A percentile compares a stretch with the other conserved stretches of the same genome.
These are phyloP conservation scores for Stentor roeselii DNA, from an alignment of 73 alveolate species.

Conservation along the genomic window DNA sequence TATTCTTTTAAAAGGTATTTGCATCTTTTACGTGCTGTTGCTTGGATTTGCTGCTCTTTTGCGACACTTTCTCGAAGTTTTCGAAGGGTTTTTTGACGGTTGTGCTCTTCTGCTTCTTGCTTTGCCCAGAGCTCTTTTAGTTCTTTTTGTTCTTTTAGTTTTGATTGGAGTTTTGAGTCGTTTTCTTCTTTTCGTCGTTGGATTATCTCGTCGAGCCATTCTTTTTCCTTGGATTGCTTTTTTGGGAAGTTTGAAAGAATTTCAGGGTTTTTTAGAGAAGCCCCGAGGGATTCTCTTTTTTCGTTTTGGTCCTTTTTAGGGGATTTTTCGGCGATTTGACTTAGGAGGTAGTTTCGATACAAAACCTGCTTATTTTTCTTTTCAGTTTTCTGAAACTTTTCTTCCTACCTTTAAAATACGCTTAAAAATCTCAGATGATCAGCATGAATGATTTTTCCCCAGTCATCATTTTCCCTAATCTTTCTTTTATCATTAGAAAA, in stretches of 20 bases:
- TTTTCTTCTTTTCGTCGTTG: neutral
- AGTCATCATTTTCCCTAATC: neutral
- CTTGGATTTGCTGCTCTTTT: slow-evolving; percentile 1
- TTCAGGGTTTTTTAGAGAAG: too few relatives aligned
- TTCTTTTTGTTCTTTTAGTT: neutral
- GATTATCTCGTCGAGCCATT: neutral
- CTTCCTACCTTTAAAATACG: neutral
- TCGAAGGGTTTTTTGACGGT: neutral
- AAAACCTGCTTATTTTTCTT: neutral
- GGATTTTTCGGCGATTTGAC: neutral
- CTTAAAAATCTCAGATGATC: neutral
- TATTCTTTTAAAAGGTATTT: neutral
- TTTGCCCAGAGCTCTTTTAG: neutral
- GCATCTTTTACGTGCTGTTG: neutral
- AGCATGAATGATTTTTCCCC: neutral
- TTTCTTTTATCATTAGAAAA: neutral
- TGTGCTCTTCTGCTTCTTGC: neutral
- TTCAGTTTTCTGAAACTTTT: too few relatives aligned
- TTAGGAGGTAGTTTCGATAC: neutral
- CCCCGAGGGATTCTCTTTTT: too few relatives aligned
- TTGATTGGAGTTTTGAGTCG: neutral
- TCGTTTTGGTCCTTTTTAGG: too few relatives aligned
- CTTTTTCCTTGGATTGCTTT: neutral
- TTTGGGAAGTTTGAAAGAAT: neutral
- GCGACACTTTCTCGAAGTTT: neutral